Percentiles rank a stretch among this genome's conserved stretches.
phyloP scores from a whole-genome alignment of 176 grass and related monocot species.

The Cenchrus fungigraminus region DNA sequence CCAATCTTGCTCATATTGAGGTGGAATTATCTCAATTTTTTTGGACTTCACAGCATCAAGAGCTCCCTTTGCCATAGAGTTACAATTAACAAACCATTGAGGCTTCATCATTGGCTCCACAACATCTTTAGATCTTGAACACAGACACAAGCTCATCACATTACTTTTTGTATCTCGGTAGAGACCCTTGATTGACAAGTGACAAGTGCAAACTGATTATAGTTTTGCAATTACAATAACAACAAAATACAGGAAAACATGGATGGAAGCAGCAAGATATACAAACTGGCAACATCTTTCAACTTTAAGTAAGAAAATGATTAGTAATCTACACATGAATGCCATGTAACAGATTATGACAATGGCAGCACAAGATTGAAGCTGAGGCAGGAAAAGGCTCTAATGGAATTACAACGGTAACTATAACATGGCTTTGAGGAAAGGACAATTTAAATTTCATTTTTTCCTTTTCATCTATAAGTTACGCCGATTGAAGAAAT shows the following conservation, averaged over 20 bases:
- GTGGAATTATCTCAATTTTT: constrained; percentile 87
- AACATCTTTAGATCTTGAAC: constrained; percentile 86
- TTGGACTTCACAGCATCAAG: constrained; percentile 81
- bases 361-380: constrained; percentile 13
- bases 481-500: not conserved
- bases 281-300: not conserved
- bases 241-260: constrained; percentile 27
- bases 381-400: not conserved
- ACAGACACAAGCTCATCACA: constrained; percentile 78
- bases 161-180: constrained; percentile 78
- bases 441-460: not conserved
- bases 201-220: constrained; percentile 30
- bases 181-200: constrained; percentile 55
- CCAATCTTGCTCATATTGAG: constrained; percentile 93
- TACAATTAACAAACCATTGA: constrained; percentile 88
- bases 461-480: constrained; percentile 6
- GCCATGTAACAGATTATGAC: not conserved
- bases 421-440: not conserved
- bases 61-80: constrained; percentile 72
- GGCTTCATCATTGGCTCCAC: constrained; percentile 83
- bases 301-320: constrained; percentile 1
- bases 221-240: constrained; percentile 26
- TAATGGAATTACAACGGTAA: not conserved
- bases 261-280: not conserved
- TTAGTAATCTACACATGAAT: too few species aligned